Base-by-base conservation (phyloP, 2,329 filamentous ascomycete species). In the Xylaria sp. region DNA sequence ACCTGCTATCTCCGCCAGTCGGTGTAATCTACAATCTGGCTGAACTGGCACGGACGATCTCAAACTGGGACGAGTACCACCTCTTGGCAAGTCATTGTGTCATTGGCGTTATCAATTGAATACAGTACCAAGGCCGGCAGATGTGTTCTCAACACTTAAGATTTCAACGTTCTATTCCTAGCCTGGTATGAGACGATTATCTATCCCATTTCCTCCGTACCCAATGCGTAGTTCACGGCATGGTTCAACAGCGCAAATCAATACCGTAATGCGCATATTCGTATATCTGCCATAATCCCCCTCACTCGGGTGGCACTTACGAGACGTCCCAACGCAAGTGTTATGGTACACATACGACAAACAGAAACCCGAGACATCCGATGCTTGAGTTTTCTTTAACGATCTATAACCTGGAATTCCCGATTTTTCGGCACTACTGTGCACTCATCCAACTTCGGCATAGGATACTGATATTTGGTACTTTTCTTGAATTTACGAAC, bases 71-170 rank as follows among this genome's bases (percentile, higher is more conserved):
- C 12, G 8, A 59, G 25, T 52, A 64, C 58, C 53, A 62, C 63
- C 56, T 72, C 70, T 72, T 72, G 70, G 70, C 70, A 34, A 52
- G 34, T 57, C 50, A 66, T 62, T 52, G 41, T 61, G 50, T 60
- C 62, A 59, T 66, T 56, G 36, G 30, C 20, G 25, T 43, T 13
- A 61, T 69, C 63, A 66, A 70, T 64, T 43, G 52, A 53, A 65
- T 61, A 68, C 63, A 69, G 57, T 67, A 67, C 70, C 70, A 70
- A 72, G 70, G 43, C 70, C 70, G 70, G 70, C 68, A 71, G 69
- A 71, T 71, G 59, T 41, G 20, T 61, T 63, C 53, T 64, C 32
- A 53, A 60, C 36, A n/a, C 57, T 10, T n/a, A 3, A 7, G 57
- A 28, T 10, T 8, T 46, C 15, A 15, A 43, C 13, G 15, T 8